Evolutionary conservation across 352 stramenopile species (phyloP), one percentile per base, ranked within the genome.

Genomic region (Elongisporangium senticosum): DNA sequence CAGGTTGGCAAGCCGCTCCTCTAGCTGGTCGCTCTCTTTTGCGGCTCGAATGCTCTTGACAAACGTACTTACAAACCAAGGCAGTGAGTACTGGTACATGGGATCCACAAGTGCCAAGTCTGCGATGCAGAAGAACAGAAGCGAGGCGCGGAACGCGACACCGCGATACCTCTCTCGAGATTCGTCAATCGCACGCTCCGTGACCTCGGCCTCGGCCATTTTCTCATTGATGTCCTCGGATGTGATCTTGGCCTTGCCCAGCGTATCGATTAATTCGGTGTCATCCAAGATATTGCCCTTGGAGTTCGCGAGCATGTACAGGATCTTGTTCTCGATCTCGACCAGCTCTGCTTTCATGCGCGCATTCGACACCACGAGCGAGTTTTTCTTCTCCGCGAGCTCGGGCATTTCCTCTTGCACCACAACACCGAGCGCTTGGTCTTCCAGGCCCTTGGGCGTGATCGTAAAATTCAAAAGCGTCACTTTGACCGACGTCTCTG

Each of bases 41-140:
- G 90, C 89, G 5, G 81, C 71, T 59, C 87, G 80, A 49, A 97
- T 97, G 15, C 84, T 84, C 50, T 89, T 87, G 13, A 97, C 74
- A 71, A 98, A 98, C n/a, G 98, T 67, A 7, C 75, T 75, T 2
- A 87, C 96, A 59, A 97, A 98, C 90, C 89, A 98, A 55, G 94
- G 90, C 26, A 98, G 70, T 15, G 85, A 97, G 68, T 97, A 98
- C 65, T 98, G 83, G 53, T 95, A 95, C 84, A 95, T 95, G 0
- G 87, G 82, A 55, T 96, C 89, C 40, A 97, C 89, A 33, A 94
- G 67, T 1, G 86, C 75, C 4, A 97, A 67, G 56, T 97, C 88
- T 0, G 88, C 86, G 24, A 97, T 94, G 55, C 89, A 96, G 64
- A 97, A 97, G 65, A 96, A 97, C 14, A 97, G 66, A 13, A 97